Conservation (phyloP, 106 monocot genomes). For the Triglochin maritima region DNA sequence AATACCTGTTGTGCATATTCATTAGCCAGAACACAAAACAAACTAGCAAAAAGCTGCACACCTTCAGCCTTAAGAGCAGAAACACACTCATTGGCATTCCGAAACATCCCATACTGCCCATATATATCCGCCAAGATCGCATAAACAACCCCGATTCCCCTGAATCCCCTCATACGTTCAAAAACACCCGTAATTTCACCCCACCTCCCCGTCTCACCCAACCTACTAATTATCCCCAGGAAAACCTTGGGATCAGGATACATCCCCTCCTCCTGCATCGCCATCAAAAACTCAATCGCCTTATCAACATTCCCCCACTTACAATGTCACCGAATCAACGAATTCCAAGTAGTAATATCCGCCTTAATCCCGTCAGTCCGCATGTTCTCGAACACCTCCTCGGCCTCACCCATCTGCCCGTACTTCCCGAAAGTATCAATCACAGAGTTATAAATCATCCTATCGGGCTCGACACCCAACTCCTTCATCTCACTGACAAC, state of each 20-base stretch:
- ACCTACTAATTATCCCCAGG: constrained; percentile 33
- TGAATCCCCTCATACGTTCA: constrained; percentile 50
- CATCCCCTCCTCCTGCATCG: constrained; percentile 65
- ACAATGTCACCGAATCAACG: constrained; percentile 56
- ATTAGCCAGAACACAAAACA: constrained; percentile 76
- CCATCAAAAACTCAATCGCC: constrained; percentile 34
- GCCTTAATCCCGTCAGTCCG: constrained; percentile 35
- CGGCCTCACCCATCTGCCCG: constrained; percentile 40
- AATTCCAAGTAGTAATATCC: constrained; percentile 55
- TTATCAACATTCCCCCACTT: constrained; percentile 38
- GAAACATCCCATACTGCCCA: constrained; percentile 72
- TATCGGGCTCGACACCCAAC: constrained; percentile 24
- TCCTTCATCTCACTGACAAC: constrained; percentile 51
- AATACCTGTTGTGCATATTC: constrained; percentile 77
- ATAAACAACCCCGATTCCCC: constrained; percentile 44
- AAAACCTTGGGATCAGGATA: constrained; percentile 75
- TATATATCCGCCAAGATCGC: constrained; percentile 71
- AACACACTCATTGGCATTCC: constrained; percentile 43
- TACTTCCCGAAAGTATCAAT: constrained; percentile 61
- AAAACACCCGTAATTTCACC: constrained; percentile 44
- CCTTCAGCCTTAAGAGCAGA: constrained; percentile 61
- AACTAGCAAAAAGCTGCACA: constrained; percentile 34
- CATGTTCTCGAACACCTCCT: constrained; percentile 53
- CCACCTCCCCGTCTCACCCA: constrained; percentile 75
- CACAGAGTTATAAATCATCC: constrained; percentile 38